Evolutionary conservation across 2,329 filamentous ascomycete genomes (phyloP).

Genomic region (Penicillium vulpinum): DNA sequence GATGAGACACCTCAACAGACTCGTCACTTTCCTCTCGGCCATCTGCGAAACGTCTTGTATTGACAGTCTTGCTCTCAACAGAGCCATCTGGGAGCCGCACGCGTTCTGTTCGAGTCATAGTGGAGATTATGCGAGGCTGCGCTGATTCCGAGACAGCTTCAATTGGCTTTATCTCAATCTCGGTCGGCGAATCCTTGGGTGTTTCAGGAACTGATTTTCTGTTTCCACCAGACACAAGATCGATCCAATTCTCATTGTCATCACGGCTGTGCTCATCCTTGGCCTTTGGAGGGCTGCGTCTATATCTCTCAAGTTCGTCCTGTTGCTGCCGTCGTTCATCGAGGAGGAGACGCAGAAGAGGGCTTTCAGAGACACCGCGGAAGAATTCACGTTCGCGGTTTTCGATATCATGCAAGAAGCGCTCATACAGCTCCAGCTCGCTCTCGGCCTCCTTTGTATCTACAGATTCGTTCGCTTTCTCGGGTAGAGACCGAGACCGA

Average conservation of each 20-base stretch:
- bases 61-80: slow-evolving; percentile 56
- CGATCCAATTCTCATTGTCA: slow-evolving; percentile 30
- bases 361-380: slow-evolving; percentile 31
- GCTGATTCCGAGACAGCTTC: slow-evolving; percentile 7
- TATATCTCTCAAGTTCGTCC: slow-evolving; percentile 21
- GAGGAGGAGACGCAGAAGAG: slow-evolving; percentile 37
- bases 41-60: slow-evolving; percentile 61
- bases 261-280: slow-evolving; percentile 16
- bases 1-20: slow-evolving; percentile 47
- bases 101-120: slow-evolving; percentile 58
- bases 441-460: slow-evolving; percentile 30
- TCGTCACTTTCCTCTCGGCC: slow-evolving; percentile 61
- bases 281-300: slow-evolving; percentile 1
- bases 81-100: slow-evolving; percentile 58
- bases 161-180: neutral
- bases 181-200: neutral
- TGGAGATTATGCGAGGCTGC: slow-evolving; percentile 51
- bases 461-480: slow-evolving; percentile 24
- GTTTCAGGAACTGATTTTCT: slow-evolving; percentile 27
- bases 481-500: slow-evolving; percentile 9
- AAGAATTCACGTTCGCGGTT: slow-evolving; percentile 35
- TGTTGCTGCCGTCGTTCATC: slow-evolving; percentile 32
- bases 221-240: slow-evolving; percentile 28
- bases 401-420: slow-evolving; percentile 44
- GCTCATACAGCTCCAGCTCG: slow-evolving; percentile 57